Evolutionary conservation across 2,329 filamentous ascomycete species (phyloP).

Genomic region (Boeremia exigua): DNA sequence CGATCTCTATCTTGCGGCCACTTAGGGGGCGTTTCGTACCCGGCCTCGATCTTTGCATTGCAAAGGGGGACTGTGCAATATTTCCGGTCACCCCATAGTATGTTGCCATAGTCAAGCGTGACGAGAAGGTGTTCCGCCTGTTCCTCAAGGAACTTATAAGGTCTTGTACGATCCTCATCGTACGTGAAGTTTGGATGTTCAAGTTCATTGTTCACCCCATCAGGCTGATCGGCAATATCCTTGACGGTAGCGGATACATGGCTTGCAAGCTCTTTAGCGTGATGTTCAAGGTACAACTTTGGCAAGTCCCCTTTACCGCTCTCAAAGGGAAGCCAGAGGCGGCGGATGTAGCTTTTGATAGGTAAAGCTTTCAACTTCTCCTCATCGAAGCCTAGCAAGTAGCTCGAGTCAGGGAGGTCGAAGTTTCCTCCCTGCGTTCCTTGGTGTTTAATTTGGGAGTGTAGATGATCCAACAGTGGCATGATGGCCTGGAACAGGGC

Average conservation of each 20-base stretch:
- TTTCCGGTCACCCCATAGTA: constrained; percentile 1
- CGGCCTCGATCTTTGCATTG: not conserved
- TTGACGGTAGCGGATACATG: not conserved
- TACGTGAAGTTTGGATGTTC: not conserved
- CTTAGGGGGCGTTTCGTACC: not conserved
- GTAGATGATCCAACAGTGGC: not conserved
- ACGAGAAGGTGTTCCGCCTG: not conserved
- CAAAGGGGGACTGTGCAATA: not conserved
- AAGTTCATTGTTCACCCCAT: not conserved
- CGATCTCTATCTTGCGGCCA: constrained; percentile 1
- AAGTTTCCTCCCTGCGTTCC: not conserved
- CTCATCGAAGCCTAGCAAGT: not conserved
- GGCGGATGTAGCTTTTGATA: not conserved
- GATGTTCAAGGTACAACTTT: not conserved
- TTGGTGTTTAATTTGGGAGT: too few species aligned
- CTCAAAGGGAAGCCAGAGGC: constrained; percentile 5
- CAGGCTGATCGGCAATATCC: too few species aligned
- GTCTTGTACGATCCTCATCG: not conserved
- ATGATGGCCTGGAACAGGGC: not conserved
- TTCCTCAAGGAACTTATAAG: not conserved
- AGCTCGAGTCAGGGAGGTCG: not conserved
- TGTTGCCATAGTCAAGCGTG: not conserved
- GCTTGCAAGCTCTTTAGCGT: not conserved
- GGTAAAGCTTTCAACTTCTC: constrained; percentile 18
- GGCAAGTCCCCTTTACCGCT: not conserved